Percentiles rank a stretch among this genome's conserved stretches.
Conservation (phyloP, 2,329 filamentous ascomycete genomes). For the Dactylella cylindrospora region DNA sequence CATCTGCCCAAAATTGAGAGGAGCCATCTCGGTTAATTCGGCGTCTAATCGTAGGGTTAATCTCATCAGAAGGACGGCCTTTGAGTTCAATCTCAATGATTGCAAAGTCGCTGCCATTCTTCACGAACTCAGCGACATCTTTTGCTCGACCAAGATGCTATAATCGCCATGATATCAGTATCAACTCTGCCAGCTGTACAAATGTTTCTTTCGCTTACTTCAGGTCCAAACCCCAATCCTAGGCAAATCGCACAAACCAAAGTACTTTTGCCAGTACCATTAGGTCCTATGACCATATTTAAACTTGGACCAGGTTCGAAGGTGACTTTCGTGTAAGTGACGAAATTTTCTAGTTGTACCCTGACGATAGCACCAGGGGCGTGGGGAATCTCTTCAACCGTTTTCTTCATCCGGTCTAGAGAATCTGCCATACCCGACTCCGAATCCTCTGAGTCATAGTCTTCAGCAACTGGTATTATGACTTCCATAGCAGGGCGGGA, state of each 20-base stretch:
- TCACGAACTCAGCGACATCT: constrained; percentile 85
- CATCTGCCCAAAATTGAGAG: constrained; percentile 76
- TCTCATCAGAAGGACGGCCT: constrained; percentile 60
- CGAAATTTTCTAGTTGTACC: constrained; percentile 83
- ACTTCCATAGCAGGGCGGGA: constrained; percentile 3
- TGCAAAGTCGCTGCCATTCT: constrained; percentile 76
- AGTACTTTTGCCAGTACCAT: constrained; percentile 96
- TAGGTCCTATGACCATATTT: constrained; percentile 99
- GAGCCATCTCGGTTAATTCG: constrained; percentile 82
- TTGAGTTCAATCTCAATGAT: constrained; percentile 89
- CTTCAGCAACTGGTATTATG: constrained; percentile 38
- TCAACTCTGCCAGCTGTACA: constrained; percentile 8
- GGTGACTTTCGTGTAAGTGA: constrained; percentile 90
- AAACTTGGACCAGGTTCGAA: constrained; percentile 88
- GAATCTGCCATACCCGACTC: constrained; percentile 38
- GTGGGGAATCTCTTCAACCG: constrained; percentile 31
- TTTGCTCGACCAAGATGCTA: constrained; percentile 81
- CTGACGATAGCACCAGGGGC: constrained; percentile 80
- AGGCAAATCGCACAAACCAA: constrained; percentile 95
- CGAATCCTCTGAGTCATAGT: constrained; percentile 41
- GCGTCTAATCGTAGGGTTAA: constrained; percentile 73
- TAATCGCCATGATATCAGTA: constrained; percentile 26
- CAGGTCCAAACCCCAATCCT: constrained; percentile 79
- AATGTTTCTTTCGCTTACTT: constrained; percentile 52
- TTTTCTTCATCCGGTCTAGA: constrained; percentile 44